Evolutionary conservation across 345 rosid genomes (phyloP).

Genomic region (Acer yangbiense): DNA sequence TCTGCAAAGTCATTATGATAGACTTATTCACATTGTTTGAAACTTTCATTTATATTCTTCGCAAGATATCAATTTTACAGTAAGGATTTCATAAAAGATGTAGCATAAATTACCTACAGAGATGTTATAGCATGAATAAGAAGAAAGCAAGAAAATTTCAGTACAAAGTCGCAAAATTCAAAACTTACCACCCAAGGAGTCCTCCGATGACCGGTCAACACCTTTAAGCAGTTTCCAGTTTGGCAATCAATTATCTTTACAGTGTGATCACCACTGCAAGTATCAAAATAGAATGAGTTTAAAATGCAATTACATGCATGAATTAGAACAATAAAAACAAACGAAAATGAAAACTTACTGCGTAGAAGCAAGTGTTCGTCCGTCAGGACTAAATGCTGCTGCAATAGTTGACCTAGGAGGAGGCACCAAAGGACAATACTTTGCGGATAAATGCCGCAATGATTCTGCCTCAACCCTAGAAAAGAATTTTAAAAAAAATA

Average conservation of each 20-base stretch:
- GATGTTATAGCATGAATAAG: neutral
- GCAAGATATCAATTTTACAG: neutral
- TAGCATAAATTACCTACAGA: neutral
- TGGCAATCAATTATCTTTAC: conserved; percentile 90
- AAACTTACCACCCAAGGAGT: conserved; percentile 99
- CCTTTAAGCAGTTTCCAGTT: conserved; percentile 91
- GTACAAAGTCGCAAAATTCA: neutral
- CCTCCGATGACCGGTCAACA: conserved; percentile 89
- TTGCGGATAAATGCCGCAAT: conserved; percentile 73
- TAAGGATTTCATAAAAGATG: neutral
- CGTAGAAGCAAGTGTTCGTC: conserved; percentile 85
- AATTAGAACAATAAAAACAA: conserved; percentile 3
- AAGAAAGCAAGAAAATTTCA: conserved; percentile 1
- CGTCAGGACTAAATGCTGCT: conserved; percentile 95
- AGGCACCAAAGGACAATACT: conserved; percentile 83
- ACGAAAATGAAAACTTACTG: conserved; percentile 51
- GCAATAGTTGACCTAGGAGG: conserved; percentile 99
- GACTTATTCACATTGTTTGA: neutral
- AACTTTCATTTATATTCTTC: neutral
- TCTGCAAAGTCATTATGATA: neutral
- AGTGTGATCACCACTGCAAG: conserved; percentile 91
- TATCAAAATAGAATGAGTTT: conserved; percentile 13
- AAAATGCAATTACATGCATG: conserved; percentile 15
- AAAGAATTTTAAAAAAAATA: neutral
- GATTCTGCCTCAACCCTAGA: conserved; percentile 90